Evolutionary conservation across 2,329 filamentous ascomycete species (phyloP), one percentile per base, ranked within the genome.

Genomic region (Talaromyces sp.): DNA sequence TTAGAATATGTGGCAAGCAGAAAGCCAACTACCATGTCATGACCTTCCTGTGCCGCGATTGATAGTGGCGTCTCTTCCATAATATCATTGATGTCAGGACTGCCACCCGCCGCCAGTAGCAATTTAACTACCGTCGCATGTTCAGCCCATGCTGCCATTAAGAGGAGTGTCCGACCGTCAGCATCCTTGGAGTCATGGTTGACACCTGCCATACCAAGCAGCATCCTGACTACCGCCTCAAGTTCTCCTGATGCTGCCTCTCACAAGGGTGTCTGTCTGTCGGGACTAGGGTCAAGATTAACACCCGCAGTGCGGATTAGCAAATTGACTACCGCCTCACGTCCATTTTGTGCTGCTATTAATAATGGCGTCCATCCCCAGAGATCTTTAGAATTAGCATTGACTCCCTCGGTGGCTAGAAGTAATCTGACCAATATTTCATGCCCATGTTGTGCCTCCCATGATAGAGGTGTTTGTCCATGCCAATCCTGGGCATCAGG

Each of bases 21-120:
- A 11, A 56, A 21, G n/a, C 50, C 38, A 19, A 60, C 52, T 8
- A 60, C 29, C 2, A 19, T 11, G 2, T 52, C 38, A 31, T 60
- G 41, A 43, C 52, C 38, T 26, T 51, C 21, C 14, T 24, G 38
- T 7, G 52, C 58, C 29, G 50, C 52, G n/a, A 26, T 55, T 32
- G 58, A 59, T 14, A 59, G n/a, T 21, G 58, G 58, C 19, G 58
- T 59, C 41, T 43, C 13, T 17, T 51, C 52, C n/a, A 49, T 49
- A 24, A 31, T 10, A 21, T 56, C 58, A 8, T 21, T 13, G 9
- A 27, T 26, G 24, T 59, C 38, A 24, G 32, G 21, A 14, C 35
- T 31, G 7, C 41, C 19, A 41, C 38, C 17, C 7, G 17, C 10
- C 7, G 50, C 35, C 3, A 58, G n/a, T 27, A 58, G 57, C 31